These are phyloP conservation scores for Xylaria telfairii DNA, from an alignment of 495 filamentous ascomycete species.

Conservation along the genomic window DNA sequence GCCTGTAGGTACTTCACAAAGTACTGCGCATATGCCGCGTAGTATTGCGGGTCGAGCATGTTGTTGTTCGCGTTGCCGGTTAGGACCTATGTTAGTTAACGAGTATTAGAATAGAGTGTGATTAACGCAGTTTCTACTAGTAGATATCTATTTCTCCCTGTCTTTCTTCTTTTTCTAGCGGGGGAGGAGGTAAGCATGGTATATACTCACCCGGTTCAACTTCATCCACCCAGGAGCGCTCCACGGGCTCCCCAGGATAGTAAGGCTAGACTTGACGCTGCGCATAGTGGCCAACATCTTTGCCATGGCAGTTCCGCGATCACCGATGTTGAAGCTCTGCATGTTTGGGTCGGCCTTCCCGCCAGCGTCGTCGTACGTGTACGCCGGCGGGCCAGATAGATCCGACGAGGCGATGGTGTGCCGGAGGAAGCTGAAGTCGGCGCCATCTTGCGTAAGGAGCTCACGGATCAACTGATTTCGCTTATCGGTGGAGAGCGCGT, in stretches of 20 bases:
- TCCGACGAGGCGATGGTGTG: conserved; percentile 63
- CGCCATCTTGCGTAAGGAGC: conserved; percentile 54
- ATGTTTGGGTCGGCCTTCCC: conserved; percentile 48
- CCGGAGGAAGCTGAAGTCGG: conserved; percentile 57
- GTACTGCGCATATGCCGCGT: conserved; percentile 56
- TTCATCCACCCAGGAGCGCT: conserved; percentile 66
- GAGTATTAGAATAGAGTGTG: neutral
- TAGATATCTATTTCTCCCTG: neutral
- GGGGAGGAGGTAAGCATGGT: neutral
- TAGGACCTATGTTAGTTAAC: conserved; percentile 38
- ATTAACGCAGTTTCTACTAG: neutral
- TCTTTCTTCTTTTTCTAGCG: neutral
- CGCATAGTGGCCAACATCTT: conserved; percentile 51
- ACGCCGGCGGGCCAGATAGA: conserved; percentile 53
- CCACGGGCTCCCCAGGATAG: conserved; percentile 60
- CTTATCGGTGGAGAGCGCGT: conserved; percentile 46
- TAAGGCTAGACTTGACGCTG: conserved; percentile 40
- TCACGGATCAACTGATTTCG: conserved; percentile 52
- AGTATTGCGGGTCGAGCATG: conserved; percentile 57
- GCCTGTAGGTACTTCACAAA: conserved; percentile 64
- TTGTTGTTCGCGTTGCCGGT: conserved; percentile 56
- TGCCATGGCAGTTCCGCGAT: conserved; percentile 60
- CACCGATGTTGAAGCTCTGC: conserved; percentile 53
- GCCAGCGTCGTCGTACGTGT: conserved; percentile 60
- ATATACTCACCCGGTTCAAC: conserved; percentile 48